Conservation (phyloP, 1,139 yeast genomes). For the Candida smagusa region DNA sequence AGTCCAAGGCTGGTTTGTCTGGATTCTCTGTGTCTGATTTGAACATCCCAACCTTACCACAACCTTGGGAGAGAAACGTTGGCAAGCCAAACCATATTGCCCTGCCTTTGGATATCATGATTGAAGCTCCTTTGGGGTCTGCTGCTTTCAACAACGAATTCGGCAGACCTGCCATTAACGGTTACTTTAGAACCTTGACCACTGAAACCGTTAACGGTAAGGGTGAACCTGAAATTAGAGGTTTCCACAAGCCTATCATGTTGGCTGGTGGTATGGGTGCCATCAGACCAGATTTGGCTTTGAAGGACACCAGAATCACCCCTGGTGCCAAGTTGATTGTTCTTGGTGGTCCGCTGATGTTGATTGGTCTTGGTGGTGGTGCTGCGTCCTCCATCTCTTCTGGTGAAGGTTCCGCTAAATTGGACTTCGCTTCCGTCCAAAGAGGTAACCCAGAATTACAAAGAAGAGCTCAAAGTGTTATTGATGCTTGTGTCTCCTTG, state of each 20-base stretch:
- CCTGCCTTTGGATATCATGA: slow-evolving; percentile 88
- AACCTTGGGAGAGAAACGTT: slow-evolving; percentile 89
- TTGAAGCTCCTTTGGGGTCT: slow-evolving; percentile 96
- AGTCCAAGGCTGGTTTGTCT: slow-evolving; percentile 91
- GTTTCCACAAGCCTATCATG: slow-evolving; percentile 99
- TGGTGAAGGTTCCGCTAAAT: slow-evolving; percentile 92
- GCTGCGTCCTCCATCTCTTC: slow-evolving; percentile 96
- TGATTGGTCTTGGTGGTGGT: slow-evolving; percentile 99
- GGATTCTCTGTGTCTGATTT: slow-evolving; percentile 94
- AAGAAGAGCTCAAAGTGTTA: slow-evolving; percentile 98
- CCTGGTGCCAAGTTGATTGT: slow-evolving; percentile 93
- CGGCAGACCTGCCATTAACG: slow-evolving; percentile 96
- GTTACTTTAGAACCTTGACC: slow-evolving; percentile 94
- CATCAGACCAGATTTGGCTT: slow-evolving; percentile 87
- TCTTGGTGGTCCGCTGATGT: slow-evolving; percentile 98
- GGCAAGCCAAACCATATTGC: slow-evolving; percentile 96
- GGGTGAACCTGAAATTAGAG: slow-evolving; percentile 76
- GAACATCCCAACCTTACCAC: slow-evolving; percentile 76
- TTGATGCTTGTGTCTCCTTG: slow-evolving; percentile 85
- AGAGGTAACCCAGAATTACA: slow-evolving; percentile 99
- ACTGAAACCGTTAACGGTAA: slow-evolving; percentile 64
- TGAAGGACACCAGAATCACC: slow-evolving; percentile 82
- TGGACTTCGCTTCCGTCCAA: slow-evolving; percentile 98
- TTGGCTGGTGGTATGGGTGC: slow-evolving; percentile 99
- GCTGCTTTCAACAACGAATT: slow-evolving; percentile 99